phyloP scores from a whole-genome alignment of 179 eudicot species.

The Vitellaria paradoxa region DNA sequence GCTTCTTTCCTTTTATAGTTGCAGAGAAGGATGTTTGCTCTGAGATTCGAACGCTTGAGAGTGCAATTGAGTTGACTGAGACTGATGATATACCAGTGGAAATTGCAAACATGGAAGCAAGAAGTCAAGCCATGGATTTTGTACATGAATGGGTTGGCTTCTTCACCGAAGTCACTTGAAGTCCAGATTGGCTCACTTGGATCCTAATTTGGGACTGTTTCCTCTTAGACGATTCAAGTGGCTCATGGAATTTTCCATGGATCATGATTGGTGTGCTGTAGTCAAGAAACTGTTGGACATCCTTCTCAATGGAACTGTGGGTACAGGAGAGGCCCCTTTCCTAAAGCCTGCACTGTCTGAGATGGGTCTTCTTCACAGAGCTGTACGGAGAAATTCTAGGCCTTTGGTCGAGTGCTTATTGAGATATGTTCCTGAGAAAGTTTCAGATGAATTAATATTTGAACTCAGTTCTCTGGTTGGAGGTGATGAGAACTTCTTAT shows the following conservation, averaged over 20 bases:
- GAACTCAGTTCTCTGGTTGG: slow-evolving; percentile 11
- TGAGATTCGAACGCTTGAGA: slow-evolving; percentile 78
- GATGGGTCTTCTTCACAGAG: slow-evolving; percentile 67
- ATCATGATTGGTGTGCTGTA: slow-evolving; percentile 80
- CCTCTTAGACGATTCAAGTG: slow-evolving; percentile 62
- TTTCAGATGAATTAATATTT: slow-evolving; percentile 10
- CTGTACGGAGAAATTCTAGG: slow-evolving; percentile 68
- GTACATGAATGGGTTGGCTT: slow-evolving; percentile 95
- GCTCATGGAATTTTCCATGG: slow-evolving; percentile 72
- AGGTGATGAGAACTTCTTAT: slow-evolving; percentile 33
- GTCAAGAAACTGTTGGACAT: slow-evolving; percentile 65
- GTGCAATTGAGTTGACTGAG: slow-evolving; percentile 35
- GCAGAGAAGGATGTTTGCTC: slow-evolving; percentile 84
- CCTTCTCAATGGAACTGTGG: slow-evolving; percentile 52
- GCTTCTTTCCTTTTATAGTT: slow-evolving; percentile 90
- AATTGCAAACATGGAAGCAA: slow-evolving; percentile 27
- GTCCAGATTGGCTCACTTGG: slow-evolving; percentile 32
- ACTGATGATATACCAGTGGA: slow-evolving; percentile 25
- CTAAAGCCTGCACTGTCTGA: slow-evolving; percentile 46
- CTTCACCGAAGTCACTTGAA: slow-evolving; percentile 53
- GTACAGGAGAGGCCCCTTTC: slow-evolving; percentile 43
- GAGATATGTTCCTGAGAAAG: slow-evolving; percentile 37
- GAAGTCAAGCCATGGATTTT: slow-evolving; percentile 61
- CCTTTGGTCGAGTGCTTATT: slow-evolving; percentile 64
- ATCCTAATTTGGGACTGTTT: slow-evolving; percentile 38